Base-by-base conservation (phyloP, 805 yeast species). In the Pichia sporocuriosa region DNA sequence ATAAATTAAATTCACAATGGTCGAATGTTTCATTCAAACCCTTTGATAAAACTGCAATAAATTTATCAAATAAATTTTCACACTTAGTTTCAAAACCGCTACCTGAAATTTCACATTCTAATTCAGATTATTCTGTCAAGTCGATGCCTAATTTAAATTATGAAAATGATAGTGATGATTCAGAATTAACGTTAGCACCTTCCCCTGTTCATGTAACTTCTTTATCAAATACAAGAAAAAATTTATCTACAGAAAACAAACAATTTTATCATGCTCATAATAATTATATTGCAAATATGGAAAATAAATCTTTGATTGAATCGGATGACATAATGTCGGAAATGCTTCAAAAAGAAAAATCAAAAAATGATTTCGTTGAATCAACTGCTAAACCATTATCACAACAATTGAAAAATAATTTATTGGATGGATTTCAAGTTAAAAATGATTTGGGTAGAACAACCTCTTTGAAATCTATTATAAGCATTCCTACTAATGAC, bases 71-170 rank as follows among this genome's bases (percentile, higher is more conserved):
- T 6, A 37, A 37, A 19, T 21, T 37, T 10, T 15, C 35, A 29
- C 28, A 21, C 6, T 26, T 15, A 15, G 26, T 37, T 3, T 29
- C 35, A 16, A 66, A 60, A 36, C 65, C 71, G 3, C 47, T 68
- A 24, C 72, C 72, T 4, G 42, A 51, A 4, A 62, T 68, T 9
- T 53, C 49, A 6, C 64, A 61, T 7, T 68, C 72, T 17, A 47
- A 48, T 3, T 58, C 64, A 3, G 55, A 59, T 34, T 54, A 48
- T 28, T 61, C 65, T 13, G 46, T 60, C 21, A 51, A 51, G 39
- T 58, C 64, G 12, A 53, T 62, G 54, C 65, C 66, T 42, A 35
- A 35, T 28, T 16, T 35, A 22, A 19, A 24, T 8, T 35, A 9
- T 19, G n/a, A 23, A n/a, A 26, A 8, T 11, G 37, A 44, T 8